Percentiles rank a stretch among this genome's conserved stretches.
phyloP scores from a whole-genome alignment of 164 flowering plant species.

The Amborella trichopoda region DNA sequence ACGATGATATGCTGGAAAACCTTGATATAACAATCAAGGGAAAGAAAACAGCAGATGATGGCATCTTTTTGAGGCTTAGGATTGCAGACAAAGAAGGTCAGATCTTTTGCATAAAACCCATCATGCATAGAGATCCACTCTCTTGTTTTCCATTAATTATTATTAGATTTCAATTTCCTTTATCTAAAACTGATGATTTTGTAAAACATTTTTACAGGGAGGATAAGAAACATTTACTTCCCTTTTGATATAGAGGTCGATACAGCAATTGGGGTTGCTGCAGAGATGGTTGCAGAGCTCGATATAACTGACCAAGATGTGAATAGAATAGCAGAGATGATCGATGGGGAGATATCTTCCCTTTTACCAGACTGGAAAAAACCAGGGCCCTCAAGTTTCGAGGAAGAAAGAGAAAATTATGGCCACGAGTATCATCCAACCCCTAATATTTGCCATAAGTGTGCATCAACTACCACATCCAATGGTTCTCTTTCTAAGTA shows the following conservation, averaged over 20 bases:
- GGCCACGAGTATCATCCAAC: conserved; percentile 23
- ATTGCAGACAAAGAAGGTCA: conserved; percentile 81
- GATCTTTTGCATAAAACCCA: conserved; percentile 3
- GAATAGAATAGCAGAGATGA: conserved; percentile 76
- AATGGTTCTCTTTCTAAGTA: conserved; percentile 38
- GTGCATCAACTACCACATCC: conserved; percentile 30
- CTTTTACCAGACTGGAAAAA: conserved; percentile 79
- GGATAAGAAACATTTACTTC: conserved; percentile 74
- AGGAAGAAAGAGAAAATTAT: no score
- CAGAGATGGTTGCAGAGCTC: conserved; percentile 84
- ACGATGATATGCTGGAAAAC: conserved; percentile 40
- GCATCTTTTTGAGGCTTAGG: conserved; percentile 69
- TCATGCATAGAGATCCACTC: background rate
- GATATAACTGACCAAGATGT: conserved; percentile 87
- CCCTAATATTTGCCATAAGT: conserved; percentile 28
- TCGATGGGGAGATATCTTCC: conserved; percentile 65
- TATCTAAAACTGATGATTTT: no score
- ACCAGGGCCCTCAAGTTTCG: conserved; percentile 16
- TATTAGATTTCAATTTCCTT: no score
- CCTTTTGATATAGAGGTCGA: conserved; percentile 74
- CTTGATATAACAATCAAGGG: conserved; percentile 69
- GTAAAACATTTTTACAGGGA: conserved; percentile 49
- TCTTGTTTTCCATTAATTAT: background rate
- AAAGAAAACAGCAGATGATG: conserved; percentile 49
- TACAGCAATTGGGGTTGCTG: conserved; percentile 76